Evolutionary conservation across 345 rosid genomes (phyloP).

Genomic region (Populus nigra): DNA sequence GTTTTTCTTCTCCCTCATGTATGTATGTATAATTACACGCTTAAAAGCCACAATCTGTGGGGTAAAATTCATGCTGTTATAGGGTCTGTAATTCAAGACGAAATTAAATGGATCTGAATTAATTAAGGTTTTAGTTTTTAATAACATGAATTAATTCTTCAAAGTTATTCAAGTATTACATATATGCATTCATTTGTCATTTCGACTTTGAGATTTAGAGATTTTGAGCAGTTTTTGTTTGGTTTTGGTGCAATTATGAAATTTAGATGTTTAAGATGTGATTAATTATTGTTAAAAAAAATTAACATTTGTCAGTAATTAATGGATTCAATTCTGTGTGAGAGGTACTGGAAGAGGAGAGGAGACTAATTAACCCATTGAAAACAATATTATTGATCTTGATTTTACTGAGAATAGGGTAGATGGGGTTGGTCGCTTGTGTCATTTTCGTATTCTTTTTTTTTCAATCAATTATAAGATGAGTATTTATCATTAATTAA

Average conservation of each 20-base stretch:
- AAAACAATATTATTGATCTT: neutral
- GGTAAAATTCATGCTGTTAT: neutral
- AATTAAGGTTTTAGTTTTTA: neutral
- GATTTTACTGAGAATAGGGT: neutral
- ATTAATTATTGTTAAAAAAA: too few species aligned
- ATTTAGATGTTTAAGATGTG: too few species aligned
- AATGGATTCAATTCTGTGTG: neutral
- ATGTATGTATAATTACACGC: slow-evolving; percentile 16
- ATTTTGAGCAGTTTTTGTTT: neutral
- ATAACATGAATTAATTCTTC: neutral
- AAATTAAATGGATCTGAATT: slow-evolving; percentile 1
- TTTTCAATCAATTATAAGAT: neutral
- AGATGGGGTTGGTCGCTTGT: slow-evolving; percentile 10
- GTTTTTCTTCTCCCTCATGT: neutral
- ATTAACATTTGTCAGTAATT: neutral
- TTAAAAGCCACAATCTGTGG: neutral
- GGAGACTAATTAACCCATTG: neutral
- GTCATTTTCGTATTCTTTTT: neutral
- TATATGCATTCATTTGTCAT: neutral
- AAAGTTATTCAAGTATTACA: neutral
- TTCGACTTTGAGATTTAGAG: neutral
- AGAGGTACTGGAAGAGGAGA: neutral
- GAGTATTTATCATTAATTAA: neutral
- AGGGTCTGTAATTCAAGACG: neutral
- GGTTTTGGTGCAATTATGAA: neutral